Evolutionary conservation across 129 eudicot species (phyloP).

Genomic region (Flaveria ramosissima): DNA sequence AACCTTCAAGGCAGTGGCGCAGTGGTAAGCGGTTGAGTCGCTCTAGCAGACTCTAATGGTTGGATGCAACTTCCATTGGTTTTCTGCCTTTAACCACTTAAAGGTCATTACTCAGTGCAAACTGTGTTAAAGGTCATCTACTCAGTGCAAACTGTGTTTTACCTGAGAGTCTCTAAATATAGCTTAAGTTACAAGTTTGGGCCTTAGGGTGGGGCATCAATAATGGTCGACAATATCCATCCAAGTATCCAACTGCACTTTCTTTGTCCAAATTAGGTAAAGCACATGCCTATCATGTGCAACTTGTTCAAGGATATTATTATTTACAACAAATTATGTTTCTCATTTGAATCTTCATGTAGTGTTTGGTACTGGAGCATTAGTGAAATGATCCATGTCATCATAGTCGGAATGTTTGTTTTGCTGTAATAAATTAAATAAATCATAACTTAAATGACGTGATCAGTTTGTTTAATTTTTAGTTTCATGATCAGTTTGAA

Average conservation of each 20-base stretch:
- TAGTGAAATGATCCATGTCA: background rate
- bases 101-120: background rate
- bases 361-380: slow-evolving; percentile 12
- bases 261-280: slow-evolving; percentile 15
- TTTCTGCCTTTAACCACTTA: background rate
- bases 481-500: too few relatives aligned
- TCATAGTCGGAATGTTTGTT: background rate
- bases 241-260: background rate
- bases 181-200: background rate
- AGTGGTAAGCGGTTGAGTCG: too few relatives aligned
- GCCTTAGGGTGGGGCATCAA: background rate
- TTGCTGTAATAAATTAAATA: background rate
- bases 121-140: background rate
- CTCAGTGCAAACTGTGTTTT: background rate
- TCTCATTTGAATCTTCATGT: background rate
- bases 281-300: slow-evolving; percentile 15
- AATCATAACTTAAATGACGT: background rate
- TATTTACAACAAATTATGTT: background rate
- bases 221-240: background rate
- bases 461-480: background rate
- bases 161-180: background rate
- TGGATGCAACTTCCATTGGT: background rate
- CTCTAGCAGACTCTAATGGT: background rate
- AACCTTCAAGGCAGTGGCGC: too few relatives aligned
- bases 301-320: background rate